Evolutionary conservation across 2,329 filamentous ascomycete genomes (phyloP), one percentile per base, ranked within the genome.

Genomic region (Sarocladium strictum): DNA sequence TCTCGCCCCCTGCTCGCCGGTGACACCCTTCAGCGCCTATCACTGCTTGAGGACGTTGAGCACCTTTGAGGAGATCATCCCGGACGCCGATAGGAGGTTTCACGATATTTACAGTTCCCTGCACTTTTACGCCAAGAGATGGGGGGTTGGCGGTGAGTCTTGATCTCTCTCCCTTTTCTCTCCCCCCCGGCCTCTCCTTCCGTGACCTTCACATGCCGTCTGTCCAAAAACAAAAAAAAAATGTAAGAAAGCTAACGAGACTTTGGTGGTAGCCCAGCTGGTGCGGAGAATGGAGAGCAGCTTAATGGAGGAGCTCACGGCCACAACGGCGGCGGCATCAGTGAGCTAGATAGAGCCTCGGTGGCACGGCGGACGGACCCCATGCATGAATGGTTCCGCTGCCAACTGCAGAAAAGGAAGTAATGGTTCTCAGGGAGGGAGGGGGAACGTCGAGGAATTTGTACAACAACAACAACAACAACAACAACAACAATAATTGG

Each of bases 91-190:
- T 15, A 56, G 57, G n/a, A 60, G 62, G 38, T 69, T 69, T 53
- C 65, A 67, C 40, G 66, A 68, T 29, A 63, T 68, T 19, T 69
- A 66, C 56, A 64, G 65, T 27, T 64, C 64, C 9, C 59, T 69
- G 24, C 65, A 69, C 52, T 68, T 65, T 56, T 68, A 68, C 35
- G 65, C 65, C 7, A 69, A 68, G 57, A 57, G 67, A 51, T 69
- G 67, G 67, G 65, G 61, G 33, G 63, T 68, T 57, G 67, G 65
- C 26, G 66, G 66, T 67, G 54, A 55, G 65, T 47, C 21, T 35
- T 21, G 10, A 10, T 23, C 23, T 23, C 10, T 50, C 23, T 49
- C 15, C 12, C 24, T 15, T 49, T 49, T 29, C 23, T 23, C 43
- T 29, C 43, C 17, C 29, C 27, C 47, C 27, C 17, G 12, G 29